phyloP scores from a whole-genome alignment of 129 eudicot species.

The Calendula officinalis region DNA sequence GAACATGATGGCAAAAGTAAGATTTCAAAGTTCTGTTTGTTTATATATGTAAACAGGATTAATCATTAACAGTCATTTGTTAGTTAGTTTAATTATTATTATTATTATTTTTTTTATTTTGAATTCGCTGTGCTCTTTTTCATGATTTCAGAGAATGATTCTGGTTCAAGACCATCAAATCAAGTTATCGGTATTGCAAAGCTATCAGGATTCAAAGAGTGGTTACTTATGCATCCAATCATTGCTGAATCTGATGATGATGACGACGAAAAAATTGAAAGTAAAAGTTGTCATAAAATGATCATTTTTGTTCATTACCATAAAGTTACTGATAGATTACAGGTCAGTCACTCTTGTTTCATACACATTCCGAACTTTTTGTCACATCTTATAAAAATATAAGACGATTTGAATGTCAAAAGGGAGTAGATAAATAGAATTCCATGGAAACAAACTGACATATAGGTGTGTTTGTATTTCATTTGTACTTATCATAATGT shows the following conservation, averaged over 20 bases:
- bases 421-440: constrained; percentile 13
- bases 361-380: constrained; percentile 3
- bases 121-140: constrained; percentile 1
- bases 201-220: constrained; percentile 75
- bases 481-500: constrained; percentile 1
- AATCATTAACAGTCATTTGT: background rate
- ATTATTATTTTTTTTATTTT: background rate
- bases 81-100: background rate
- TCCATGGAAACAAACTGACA: background rate
- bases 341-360: constrained; percentile 50
- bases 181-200: constrained; percentile 82
- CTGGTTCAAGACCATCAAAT: constrained; percentile 35
- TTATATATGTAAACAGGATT: constrained; percentile 12
- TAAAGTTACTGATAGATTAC: constrained; percentile 76
- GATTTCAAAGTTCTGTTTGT: constrained; percentile 19
- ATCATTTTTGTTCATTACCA: constrained; percentile 93
- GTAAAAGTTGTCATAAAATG: constrained; percentile 77
- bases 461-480: constrained; percentile 10
- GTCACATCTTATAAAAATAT: background rate
- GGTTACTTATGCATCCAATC: constrained; percentile 92
- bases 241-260: constrained; percentile 50
- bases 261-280: constrained; percentile 38
- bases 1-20: constrained; percentile 38
- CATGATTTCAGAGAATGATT: constrained; percentile 36
- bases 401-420: background rate